Evolutionary conservation across 164 flowering plant species (phyloP).

Genomic region (Stephania yunnanensis): DNA sequence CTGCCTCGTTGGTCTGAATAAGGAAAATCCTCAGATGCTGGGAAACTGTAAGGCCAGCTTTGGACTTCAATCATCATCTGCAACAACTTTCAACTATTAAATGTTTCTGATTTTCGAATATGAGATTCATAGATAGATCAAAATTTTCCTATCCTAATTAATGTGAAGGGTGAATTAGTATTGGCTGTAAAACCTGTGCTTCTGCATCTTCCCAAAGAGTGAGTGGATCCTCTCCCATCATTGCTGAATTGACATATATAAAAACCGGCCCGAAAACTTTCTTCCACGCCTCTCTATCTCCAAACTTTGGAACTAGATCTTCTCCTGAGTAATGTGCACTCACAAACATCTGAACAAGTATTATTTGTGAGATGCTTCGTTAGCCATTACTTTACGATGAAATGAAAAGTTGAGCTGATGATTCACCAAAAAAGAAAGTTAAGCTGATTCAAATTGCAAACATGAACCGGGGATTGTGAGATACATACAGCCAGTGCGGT

Average conservation of each 20-base stretch:
- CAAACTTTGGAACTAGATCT: conserved; percentile 37
- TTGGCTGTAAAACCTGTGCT: conserved; percentile 36
- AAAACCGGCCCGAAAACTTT: conserved; percentile 93
- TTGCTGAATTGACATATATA: conserved; percentile 57
- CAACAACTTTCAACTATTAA: neutral
- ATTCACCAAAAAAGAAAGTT: neutral
- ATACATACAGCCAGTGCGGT: conserved; percentile 66
- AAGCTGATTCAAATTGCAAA: neutral
- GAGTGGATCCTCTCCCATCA: conserved; percentile 26
- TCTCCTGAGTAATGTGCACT: conserved; percentile 83
- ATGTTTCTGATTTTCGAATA: too few species aligned
- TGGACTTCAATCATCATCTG: conserved; percentile 59
- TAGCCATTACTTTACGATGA: too few species aligned
- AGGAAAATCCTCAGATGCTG: conserved; percentile 60
- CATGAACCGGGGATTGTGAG: neutral
- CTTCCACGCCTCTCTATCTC: conserved; percentile 75
- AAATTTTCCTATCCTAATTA: too few species aligned
- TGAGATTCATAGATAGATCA: too few species aligned
- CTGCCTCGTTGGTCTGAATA: conserved; percentile 48
- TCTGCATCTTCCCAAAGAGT: conserved; percentile 82
- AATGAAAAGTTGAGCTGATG: too few species aligned
- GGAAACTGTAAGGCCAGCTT: conserved; percentile 86
- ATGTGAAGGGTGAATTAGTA: too few species aligned
- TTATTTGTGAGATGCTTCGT: too few species aligned
- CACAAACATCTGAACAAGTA: conserved; percentile 50